Base-by-base conservation (phyloP, 371 early-diverging fungal species). In the Mortierella sp. region DNA sequence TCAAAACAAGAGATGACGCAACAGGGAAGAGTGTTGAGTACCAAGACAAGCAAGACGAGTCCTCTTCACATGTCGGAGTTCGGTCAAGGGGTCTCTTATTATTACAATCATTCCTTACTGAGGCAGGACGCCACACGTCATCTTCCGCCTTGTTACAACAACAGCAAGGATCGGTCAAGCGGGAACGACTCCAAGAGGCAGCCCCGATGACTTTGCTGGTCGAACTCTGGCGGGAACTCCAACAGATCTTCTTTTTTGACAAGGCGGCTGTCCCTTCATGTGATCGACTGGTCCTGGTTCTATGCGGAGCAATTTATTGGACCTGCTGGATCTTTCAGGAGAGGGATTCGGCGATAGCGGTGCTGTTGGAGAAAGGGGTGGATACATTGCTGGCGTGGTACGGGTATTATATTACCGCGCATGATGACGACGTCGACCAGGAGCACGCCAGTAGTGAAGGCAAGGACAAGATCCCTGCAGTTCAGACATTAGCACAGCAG, bases 301-400 rank as follows among this genome's bases (percentile, higher is more conserved):
- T 73, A 0, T 78, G 71, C 5, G 81, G 76, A 11, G 51, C 54
- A 40, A 73, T 85, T 26, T 85, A 81, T 59, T 80, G 85, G 81
- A 26, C 43, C 10, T 81, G 75, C 57, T 85, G 81, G 78, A 50
- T 80, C 3, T 81, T 81, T 53, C 75, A 73, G 53, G 76, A 81
- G 4, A 50, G 64, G 8, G 61, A 34, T 2, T 61, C 34, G 1
- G 76, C 76, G 3, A 64, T 78, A n/a, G 26, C 51, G 5, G 73
- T 69, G 43, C 24, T 85, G 37, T 55, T 78, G 71, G 53, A 31
- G 5, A 53, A 69, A 14, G 75, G 76, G 0, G n/a, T 79, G 19
- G 81, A 76, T 55, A 85, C 85, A 1, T n/a, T 85, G 72, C 70
- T 85, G 74, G 81, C 81, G 2, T 85, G 85, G 85, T 85, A 78